These are phyloP conservation scores for Xylaria sp. DNA, from an alignment of 2,329 filamentous ascomycete species.

Conservation along the genomic window DNA sequence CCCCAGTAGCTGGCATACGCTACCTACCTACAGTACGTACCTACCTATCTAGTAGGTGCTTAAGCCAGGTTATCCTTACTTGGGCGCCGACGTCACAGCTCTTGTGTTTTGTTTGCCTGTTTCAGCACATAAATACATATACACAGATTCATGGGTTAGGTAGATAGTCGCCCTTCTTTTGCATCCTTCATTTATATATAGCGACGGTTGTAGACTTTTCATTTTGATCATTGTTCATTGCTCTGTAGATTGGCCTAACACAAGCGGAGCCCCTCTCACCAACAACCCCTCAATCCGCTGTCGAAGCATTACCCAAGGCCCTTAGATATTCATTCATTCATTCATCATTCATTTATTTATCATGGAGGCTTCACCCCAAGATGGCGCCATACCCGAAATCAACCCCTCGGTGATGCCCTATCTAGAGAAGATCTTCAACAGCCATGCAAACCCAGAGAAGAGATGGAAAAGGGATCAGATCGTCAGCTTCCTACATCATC, in stretches of 20 bases:
- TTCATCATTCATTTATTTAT: not conserved
- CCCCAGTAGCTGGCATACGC: no score
- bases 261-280: not conserved
- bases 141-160: not conserved
- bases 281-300: not conserved
- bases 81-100: not conserved
- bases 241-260: not conserved
- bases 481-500: constrained; percentile 58
- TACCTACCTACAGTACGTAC: no score
- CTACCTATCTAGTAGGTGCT: no score
- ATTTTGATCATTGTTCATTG: not conserved
- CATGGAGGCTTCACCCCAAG: constrained; percentile 48
- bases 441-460: constrained; percentile 54
- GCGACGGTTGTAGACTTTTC: not conserved
- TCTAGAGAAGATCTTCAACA: constrained; percentile 60
- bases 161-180: not conserved
- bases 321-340: no score
- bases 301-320: not conserved
- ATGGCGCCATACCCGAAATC: constrained; percentile 56
- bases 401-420: constrained; percentile 56
- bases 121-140: not conserved
- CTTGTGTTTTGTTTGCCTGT: constrained; percentile 2
- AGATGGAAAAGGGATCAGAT: constrained; percentile 61
- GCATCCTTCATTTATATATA: not conserved
- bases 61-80: not conserved